A percentile compares a stretch with the other conserved stretches of the same genome.
phyloP scores from a whole-genome alignment of 2,329 filamentous ascomycete species.

The Botryotinia convoluta region DNA sequence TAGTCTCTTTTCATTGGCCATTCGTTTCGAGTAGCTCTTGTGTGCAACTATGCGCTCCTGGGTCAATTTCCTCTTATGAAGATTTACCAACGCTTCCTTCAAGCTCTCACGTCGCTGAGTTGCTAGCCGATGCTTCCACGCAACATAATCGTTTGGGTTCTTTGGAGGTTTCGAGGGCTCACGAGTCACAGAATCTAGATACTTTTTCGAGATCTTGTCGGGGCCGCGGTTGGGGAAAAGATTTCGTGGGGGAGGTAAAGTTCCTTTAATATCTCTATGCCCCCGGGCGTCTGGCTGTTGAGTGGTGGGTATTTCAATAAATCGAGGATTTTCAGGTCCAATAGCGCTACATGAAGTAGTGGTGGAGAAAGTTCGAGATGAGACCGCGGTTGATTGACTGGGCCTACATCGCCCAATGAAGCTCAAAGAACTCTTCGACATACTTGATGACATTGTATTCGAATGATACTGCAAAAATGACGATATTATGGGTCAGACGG shows the following conservation, averaged over 20 bases:
- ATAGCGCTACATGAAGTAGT: slow-evolving; percentile 48
- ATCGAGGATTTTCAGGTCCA: slow-evolving; percentile 83
- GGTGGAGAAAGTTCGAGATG: slow-evolving; percentile 46
- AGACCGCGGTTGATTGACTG: slow-evolving; percentile 25
- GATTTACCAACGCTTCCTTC: slow-evolving; percentile 63
- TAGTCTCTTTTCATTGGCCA: slow-evolving; percentile 48
- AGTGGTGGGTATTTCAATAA: slow-evolving; percentile 76
- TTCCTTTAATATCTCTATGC: slow-evolving; percentile 61
- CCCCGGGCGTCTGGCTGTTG: slow-evolving; percentile 56
- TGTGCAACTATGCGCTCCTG: slow-evolving; percentile 40
- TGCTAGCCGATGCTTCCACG: slow-evolving; percentile 74
- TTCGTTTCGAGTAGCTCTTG: slow-evolving; percentile 49
- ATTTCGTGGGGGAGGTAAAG: slow-evolving; percentile 77
- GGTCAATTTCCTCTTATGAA: slow-evolving; percentile 63
- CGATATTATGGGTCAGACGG: neutral
- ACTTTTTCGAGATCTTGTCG: slow-evolving; percentile 59
- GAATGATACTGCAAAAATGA: neutral
- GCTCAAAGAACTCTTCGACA: slow-evolving; percentile 34
- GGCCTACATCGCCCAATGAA: slow-evolving; percentile 36
- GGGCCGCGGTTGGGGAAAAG: slow-evolving; percentile 64
- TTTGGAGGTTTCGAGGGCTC: slow-evolving; percentile 42
- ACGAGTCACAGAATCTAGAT: slow-evolving; percentile 59
- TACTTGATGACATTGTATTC: slow-evolving; percentile 32
- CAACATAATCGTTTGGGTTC: slow-evolving; percentile 37
- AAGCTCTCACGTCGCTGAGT: slow-evolving; percentile 69